Base-by-base conservation (phyloP, 441 rosid genomes). In the Bocquillonia castaneifolia region DNA sequence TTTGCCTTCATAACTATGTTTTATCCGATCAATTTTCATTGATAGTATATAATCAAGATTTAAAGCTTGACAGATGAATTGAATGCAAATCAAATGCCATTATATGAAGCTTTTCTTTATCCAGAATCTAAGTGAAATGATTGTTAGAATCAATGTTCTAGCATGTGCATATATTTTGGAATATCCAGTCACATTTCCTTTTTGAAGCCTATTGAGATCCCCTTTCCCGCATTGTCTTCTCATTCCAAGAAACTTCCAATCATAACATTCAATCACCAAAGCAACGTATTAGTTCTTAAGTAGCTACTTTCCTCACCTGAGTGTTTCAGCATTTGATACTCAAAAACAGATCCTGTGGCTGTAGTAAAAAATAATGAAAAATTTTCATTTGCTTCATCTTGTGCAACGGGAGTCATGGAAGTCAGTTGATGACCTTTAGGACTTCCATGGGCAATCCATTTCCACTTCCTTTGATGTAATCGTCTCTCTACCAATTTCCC, bases 371-470 rank as follows among this genome's bases (percentile, higher is more conserved):
- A 79, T 62, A 86, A 65, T 15, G 88, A 79, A 69, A 71, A 64
- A n/a, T 69, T 78, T 39, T 84, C 87, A 37, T 64, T 78, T 36
- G 67, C 63, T 45, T 84, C 89, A 63, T 88, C 88, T 74, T 83
- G 88, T 60, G 63, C 45, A 60, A 73, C 70, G 23, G 74, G 83
- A 23, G 88, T 78, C 50, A 88, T 84, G 17, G 88, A 83, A 47
- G 93, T 83, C 61, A 86, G 70, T 47, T 66, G 76, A 64, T 83
- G 80, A 59, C 78, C 76, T 66, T 71, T 73, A 2, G 89, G 85
- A 80, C 85, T 81, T 66, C 80, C 93, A 78, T 86, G 89, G 68
- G 52, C 58, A 28, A 80, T 81, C 93, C 93, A 88, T 76, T 82
- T 88, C 91, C 93, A 88, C 77, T 83, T 88, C 70, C 88, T 77